Conservation (phyloP, 768 basidiomycete species). For the Mycena chlorophos region DNA sequence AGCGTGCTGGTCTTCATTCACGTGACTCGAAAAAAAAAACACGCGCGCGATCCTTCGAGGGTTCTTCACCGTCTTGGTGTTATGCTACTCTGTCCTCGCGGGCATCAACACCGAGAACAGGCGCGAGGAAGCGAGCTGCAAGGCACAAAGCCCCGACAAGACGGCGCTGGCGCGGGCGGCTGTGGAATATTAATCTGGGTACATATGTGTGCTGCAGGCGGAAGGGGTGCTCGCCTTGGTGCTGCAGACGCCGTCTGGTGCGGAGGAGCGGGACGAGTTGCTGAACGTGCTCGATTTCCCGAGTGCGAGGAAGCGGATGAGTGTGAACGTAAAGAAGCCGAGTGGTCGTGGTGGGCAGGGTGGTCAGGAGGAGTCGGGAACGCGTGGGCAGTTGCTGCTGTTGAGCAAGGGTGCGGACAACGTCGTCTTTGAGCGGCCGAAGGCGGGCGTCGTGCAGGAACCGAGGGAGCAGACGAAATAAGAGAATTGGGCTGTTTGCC, state of each 20-base stretch:
- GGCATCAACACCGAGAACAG: constrained; percentile 67
- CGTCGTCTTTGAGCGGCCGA: too few species aligned
- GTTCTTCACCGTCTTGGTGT: constrained; percentile 90
- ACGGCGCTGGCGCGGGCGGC: constrained; percentile 95
- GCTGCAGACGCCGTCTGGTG: constrained; percentile 78
- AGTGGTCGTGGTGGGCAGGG: constrained; percentile 35
- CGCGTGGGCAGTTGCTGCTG: constrained; percentile 65
- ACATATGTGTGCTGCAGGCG: constrained; percentile 85
- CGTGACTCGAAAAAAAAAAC: constrained; percentile 40
- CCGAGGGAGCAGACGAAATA: too few species aligned
- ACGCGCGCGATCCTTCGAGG: constrained; percentile 80
- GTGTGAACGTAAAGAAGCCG: constrained; percentile 80
- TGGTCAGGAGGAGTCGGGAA: constrained; percentile 13
- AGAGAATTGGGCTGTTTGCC: too few species aligned
- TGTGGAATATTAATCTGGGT: constrained; percentile 92
- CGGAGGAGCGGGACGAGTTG: constrained; percentile 77
- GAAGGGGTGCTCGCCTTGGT: constrained; percentile 42
- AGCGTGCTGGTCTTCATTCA: constrained; percentile 52
- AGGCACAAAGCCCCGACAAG: constrained; percentile 98
- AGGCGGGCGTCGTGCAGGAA: too few species aligned
- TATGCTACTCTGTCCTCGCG: constrained; percentile 94
- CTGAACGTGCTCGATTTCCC: constrained; percentile 96
- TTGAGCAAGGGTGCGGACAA: constrained; percentile 92
- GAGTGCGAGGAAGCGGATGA: constrained; percentile 93
- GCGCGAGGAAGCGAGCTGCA: constrained; percentile 69